phyloP scores from a whole-genome alignment of 1,139 yeast species.

The Pneumocystis jirovecii region DNA sequence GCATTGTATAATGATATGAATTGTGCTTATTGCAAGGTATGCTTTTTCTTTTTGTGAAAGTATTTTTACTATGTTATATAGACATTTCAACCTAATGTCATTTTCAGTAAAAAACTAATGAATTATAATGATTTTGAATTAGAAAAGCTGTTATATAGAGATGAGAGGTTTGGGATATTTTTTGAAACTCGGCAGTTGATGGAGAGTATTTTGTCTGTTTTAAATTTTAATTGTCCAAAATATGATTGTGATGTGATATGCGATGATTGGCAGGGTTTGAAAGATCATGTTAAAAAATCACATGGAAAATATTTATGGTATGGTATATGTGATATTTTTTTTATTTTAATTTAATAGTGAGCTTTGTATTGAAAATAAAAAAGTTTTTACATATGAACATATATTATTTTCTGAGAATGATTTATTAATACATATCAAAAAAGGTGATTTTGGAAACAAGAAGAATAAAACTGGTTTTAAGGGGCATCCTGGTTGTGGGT shows the following conservation, averaged over 20 bases:
- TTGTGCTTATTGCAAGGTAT: slow-evolving; percentile 59
- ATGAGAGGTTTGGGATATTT: slow-evolving; percentile 21
- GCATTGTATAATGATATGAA: slow-evolving; percentile 57
- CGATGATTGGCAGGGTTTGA: slow-evolving; percentile 40
- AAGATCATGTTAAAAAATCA: slow-evolving; percentile 45
- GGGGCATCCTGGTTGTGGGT: slow-evolving; percentile 84
- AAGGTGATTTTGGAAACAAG: slow-evolving; percentile 33
- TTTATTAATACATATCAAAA: slow-evolving; percentile 52
- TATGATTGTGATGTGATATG: slow-evolving; percentile 31
- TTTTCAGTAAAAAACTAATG: slow-evolving; percentile 40
- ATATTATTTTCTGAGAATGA: slow-evolving; percentile 46
- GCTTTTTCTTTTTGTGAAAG: neutral
- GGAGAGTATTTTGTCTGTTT: slow-evolving; percentile 36
- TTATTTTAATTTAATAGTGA: slow-evolving; percentile 19
- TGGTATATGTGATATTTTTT: neutral
- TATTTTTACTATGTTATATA: neutral
- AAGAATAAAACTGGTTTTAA: slow-evolving; percentile 44
- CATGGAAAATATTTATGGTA: slow-evolving; percentile 46
- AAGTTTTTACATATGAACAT: slow-evolving; percentile 62
- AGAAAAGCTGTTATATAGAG: slow-evolving; percentile 24
- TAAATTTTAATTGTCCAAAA: slow-evolving; percentile 45
- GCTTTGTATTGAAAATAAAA: slow-evolving; percentile 60
- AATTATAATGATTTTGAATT: slow-evolving; percentile 30
- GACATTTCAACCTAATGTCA: slow-evolving; percentile 44
- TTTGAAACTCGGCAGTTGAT: slow-evolving; percentile 22